These are phyloP conservation scores for Protea cynaroides DNA, from an alignment of 164 flowering plant species.

Conservation along the genomic window DNA sequence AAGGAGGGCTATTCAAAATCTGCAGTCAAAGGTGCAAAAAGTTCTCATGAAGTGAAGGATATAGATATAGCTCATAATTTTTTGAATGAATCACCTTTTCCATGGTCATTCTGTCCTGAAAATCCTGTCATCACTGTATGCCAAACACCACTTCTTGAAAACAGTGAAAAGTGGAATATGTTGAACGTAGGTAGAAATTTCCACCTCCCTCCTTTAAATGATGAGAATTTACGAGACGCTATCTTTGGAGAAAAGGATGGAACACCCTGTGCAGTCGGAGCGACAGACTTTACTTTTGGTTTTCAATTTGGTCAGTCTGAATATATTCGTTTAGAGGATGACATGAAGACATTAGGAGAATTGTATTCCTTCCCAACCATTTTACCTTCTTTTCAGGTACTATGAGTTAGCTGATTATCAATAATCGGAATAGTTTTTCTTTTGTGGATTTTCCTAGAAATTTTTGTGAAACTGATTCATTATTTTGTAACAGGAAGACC, in stretches of 20 bases:
- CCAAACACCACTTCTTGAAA: slow-evolving; percentile 33
- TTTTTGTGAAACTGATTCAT: slow-evolving; percentile 1
- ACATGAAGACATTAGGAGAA: slow-evolving; percentile 38
- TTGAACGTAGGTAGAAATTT: slow-evolving; percentile 54
- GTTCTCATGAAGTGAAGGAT: slow-evolving; percentile 14
- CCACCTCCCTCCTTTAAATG: slow-evolving; percentile 69
- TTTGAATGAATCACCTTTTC: slow-evolving; percentile 18
- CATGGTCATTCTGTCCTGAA: slow-evolving; percentile 53
- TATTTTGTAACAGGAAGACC: slow-evolving; percentile 49
- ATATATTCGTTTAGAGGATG: slow-evolving; percentile 36
- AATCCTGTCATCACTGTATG: slow-evolving; percentile 76
- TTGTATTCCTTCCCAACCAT: slow-evolving; percentile 86
- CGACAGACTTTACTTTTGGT: slow-evolving; percentile 63
- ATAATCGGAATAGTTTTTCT: not conserved
- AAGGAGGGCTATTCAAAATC: slow-evolving; percentile 10
- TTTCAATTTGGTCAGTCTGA: slow-evolving; percentile 57
- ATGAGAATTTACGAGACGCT: slow-evolving; percentile 56
- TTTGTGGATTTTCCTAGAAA: not conserved
- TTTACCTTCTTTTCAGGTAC: slow-evolving; percentile 78
- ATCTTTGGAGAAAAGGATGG: slow-evolving; percentile 36
- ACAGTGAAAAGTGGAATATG: slow-evolving; percentile 38
- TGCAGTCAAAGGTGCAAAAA: slow-evolving; percentile 13
- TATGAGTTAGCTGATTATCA: slow-evolving; percentile 1
- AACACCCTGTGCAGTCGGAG: slow-evolving; percentile 18
- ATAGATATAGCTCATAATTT: slow-evolving; percentile 7